Percentiles rank a stretch among this genome's conserved stretches.
Conservation (phyloP, 2,329 filamentous ascomycete species). For the Microsporum audouinii region DNA sequence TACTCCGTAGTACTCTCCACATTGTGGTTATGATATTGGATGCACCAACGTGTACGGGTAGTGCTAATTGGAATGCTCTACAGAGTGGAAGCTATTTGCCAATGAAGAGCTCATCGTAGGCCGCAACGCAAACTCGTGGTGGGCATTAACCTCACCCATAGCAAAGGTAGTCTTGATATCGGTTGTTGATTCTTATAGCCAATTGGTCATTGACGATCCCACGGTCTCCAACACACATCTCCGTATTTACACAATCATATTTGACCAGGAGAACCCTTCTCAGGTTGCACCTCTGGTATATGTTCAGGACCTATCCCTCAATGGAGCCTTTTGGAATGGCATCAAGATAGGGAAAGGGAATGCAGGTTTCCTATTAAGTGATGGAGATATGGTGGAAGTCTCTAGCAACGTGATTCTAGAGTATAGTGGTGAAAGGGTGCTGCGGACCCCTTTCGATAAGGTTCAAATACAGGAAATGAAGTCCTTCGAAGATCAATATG, state of each 20-base stretch:
- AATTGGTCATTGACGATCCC: constrained; percentile 25
- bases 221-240: constrained; percentile 33
- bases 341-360: constrained; percentile 8
- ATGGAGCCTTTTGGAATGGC: constrained; percentile 32
- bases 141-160: background rate
- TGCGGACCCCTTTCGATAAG: constrained; percentile 13
- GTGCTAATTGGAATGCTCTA: background rate
- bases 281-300: constrained; percentile 34
- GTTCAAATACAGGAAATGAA: constrained; percentile 27
- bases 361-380: constrained; percentile 12
- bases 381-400: constrained; percentile 23
- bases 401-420: constrained; percentile 4
- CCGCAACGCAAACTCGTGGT: constrained; percentile 13
- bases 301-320: constrained; percentile 33
- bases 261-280: constrained; percentile 28
- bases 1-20: background rate
- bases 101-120: constrained; percentile 13
- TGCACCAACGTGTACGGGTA: background rate
- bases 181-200: constrained; percentile 5
- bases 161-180: background rate
- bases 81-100: constrained; percentile 11
- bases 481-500: constrained; percentile 26
- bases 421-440: constrained; percentile 4
- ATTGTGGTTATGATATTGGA: background rate
- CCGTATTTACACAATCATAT: constrained; percentile 34